phyloP scores from a whole-genome alignment of 2,329 filamentous ascomycete genomes.

The Fusarium acutatum region DNA sequence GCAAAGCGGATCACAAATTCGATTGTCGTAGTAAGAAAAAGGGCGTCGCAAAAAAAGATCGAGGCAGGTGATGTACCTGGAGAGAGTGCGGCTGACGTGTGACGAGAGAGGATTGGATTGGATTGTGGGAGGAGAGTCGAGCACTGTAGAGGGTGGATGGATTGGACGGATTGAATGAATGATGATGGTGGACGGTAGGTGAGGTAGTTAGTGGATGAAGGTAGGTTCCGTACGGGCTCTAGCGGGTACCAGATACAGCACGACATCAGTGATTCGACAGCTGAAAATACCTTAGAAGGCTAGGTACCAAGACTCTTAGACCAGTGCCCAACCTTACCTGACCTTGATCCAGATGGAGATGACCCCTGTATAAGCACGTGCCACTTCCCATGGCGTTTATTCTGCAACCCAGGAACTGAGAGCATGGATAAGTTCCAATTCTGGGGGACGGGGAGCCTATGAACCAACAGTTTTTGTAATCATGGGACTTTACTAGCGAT shows the following conservation, averaged over 20 bases:
- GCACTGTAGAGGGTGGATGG: constrained; percentile 2
- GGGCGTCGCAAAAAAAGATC: constrained; percentile 1
- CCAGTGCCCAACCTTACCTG: constrained; percentile 8
- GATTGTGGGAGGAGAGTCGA: constrained; percentile 16
- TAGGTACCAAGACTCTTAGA: background rate
- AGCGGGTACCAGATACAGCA: constrained; percentile 9
- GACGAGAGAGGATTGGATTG: constrained; percentile 8
- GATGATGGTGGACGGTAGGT: constrained; percentile 8
- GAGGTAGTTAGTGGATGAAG: background rate
- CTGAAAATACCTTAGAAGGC: background rate
- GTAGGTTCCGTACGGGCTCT: background rate
- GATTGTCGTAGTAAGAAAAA: constrained; percentile 1
- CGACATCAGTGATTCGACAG: constrained; percentile 20
- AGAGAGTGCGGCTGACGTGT: constrained; percentile 11
- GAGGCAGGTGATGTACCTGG: constrained; percentile 16
- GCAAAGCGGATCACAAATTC: constrained; percentile 13
- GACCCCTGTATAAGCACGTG: constrained; percentile 42
- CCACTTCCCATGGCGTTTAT: constrained; percentile 26
- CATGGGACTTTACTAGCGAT: background rate
- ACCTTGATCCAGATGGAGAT: constrained; percentile 11
- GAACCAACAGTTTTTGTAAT: background rate
- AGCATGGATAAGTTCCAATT: background rate
- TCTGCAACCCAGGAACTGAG: background rate
- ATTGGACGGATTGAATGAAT: background rate
- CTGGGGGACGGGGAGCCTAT: background rate